These are phyloP conservation scores for Plasmopara viticola DNA, from an alignment of 352 stramenopile species.

Conservation along the genomic window DNA sequence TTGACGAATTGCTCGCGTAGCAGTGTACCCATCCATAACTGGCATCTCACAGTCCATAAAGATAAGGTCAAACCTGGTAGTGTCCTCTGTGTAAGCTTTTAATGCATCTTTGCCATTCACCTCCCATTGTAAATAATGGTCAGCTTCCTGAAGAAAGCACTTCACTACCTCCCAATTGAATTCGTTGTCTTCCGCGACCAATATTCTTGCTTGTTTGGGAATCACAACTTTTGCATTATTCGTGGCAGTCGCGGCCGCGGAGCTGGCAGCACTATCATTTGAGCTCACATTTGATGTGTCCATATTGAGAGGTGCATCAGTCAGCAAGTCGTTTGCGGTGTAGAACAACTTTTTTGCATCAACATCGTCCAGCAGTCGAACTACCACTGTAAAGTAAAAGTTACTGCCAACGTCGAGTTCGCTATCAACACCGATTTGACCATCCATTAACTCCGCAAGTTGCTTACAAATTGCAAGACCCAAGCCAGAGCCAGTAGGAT, in stretches of 20 bases:
- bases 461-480: conserved; percentile 73
- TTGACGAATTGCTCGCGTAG: conserved; percentile 58
- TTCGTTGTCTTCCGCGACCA: conserved; percentile 86
- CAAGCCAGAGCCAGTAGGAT: conserved; percentile 52
- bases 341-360: conserved; percentile 40
- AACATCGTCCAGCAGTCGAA: conserved; percentile 36
- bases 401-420: conserved; percentile 49
- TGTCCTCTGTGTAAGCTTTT: conserved; percentile 64
- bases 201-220: conserved; percentile 63
- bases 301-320: conserved; percentile 19
- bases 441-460: conserved; percentile 64
- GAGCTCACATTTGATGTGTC: conserved; percentile 33
- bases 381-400: conserved; percentile 65
- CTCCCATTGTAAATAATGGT: conserved; percentile 81
- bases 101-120: conserved; percentile 71
- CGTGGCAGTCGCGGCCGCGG: conserved; percentile 29
- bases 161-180: conserved; percentile 90
- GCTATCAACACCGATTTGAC: conserved; percentile 64
- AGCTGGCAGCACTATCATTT: conserved; percentile 37
- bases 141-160: conserved; percentile 74
- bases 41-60: conserved; percentile 87
- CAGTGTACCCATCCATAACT: conserved; percentile 80
- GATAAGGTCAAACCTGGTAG: conserved; percentile 69
- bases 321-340: conserved; percentile 45
- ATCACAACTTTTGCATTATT: conserved; percentile 30